These are phyloP conservation scores for Fulvia fulva DNA, from an alignment of 2,329 filamentous ascomycete genomes.

Conservation along the genomic window DNA sequence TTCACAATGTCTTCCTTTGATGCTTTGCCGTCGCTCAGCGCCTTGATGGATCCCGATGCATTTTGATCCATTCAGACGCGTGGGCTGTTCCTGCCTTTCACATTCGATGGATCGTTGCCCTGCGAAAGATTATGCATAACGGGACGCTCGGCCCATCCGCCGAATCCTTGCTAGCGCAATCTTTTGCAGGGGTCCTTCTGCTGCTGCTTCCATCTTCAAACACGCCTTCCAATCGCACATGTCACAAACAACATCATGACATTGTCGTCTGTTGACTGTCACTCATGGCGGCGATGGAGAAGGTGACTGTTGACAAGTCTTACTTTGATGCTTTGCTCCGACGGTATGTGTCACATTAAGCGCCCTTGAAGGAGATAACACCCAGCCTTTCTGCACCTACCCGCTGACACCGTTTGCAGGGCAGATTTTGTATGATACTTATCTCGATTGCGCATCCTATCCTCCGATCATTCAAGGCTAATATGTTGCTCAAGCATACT, in stretches of 20 bases:
- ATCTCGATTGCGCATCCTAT: neutral
- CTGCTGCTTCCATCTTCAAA: neutral
- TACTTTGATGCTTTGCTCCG: constrained; percentile 61
- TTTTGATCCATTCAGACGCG: constrained; percentile 33
- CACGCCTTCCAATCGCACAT: neutral
- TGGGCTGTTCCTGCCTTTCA: too few species aligned
- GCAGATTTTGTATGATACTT: constrained; percentile 28
- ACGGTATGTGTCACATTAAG: constrained; percentile 49
- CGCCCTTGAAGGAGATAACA: neutral
- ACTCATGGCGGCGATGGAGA: constrained; percentile 15
- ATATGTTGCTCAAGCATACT: constrained; percentile 25
- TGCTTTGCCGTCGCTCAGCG: neutral
- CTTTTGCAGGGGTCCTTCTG: neutral
- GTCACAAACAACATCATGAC: neutral
- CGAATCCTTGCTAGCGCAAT: neutral
- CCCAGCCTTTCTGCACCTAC: constrained; percentile 9
- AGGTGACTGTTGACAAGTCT: constrained; percentile 56
- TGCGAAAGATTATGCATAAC: neutral
- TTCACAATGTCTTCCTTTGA: constrained; percentile 35
- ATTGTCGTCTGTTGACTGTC: neutral
- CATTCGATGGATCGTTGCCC: neutral
- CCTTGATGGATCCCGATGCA: constrained; percentile 25
- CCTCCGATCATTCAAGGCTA: constrained; percentile 7
- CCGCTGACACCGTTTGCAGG: constrained; percentile 22
- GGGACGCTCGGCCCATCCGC: neutral